Evolutionary conservation across 129 eudicot species (phyloP), one percentile per base, ranked within the genome.

Genomic region (Helianthus annuus): DNA sequence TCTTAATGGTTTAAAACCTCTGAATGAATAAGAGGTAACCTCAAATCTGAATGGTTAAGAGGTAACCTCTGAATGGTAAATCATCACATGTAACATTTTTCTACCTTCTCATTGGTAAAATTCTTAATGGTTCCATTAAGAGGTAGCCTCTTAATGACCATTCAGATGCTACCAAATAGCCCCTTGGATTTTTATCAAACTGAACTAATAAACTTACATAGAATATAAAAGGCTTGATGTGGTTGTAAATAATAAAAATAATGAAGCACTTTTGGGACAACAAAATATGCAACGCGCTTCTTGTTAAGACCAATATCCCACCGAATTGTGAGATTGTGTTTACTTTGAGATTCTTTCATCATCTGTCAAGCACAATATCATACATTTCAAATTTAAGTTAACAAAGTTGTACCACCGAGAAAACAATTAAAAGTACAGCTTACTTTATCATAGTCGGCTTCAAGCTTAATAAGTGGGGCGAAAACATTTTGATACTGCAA

Each of bases 301-400:
- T 91, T 91, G 76, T 91, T 91, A 29, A 91, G 88, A 76, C 97
- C 97, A 84, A 91, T 84, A 81, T 91, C 97, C 97, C 97, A 91
- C 65, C 97, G 87, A 49, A 91, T 73, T 0, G 96, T 88, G 58
- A 91, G 79, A 81, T 78, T 91, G 73, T 91, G 96, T 87, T 91
- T 91, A 80, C 97, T 91, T 81, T 91, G 97, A 59, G 97, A 91
- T 80, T 91, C 97, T 71, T 91, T 91, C 97, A 91, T 91, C 97
- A 86, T 91, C 97, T 91, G 40, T 58, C 42, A 34, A 44, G 38
- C 48, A 61, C 40, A 17, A 64, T 40, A 56, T 40, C 42, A 49
- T 51, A 7, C 39, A 62, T n/a, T 10, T 32, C 16, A 69, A 1
- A 16, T 0, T 46, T 10, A 45, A 5, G 6, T 57, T 27, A 29